A percentile compares a stretch with the other conserved stretches of the same genome.
These are phyloP conservation scores for Rossbeevera mucosa DNA, from an alignment of 768 basidiomycete species.

Conservation along the genomic window DNA sequence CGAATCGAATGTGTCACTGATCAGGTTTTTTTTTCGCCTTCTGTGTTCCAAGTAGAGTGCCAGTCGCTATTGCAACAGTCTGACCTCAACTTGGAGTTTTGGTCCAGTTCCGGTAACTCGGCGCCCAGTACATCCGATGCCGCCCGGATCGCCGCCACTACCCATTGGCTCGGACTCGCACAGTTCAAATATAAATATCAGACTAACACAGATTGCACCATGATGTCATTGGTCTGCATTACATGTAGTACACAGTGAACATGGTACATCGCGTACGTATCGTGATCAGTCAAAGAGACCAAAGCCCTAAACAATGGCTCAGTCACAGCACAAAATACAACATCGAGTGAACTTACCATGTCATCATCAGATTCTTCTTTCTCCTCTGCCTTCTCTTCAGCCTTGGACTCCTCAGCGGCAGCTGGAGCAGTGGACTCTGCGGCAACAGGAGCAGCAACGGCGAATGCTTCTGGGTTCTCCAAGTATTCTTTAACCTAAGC, in stretches of 20 bases:
- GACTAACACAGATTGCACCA: slow-evolving; percentile 5
- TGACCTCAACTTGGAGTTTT: too few relatives aligned
- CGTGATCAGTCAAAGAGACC: slow-evolving; percentile 78
- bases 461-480: slow-evolving; percentile 98
- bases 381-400: slow-evolving; percentile 75
- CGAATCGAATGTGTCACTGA: background rate
- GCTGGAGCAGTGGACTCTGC: slow-evolving; percentile 47
- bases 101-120: background rate
- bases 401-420: slow-evolving; percentile 54
- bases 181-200: too few relatives aligned
- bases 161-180: too few relatives aligned
- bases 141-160: too few relatives aligned
- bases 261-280: slow-evolving; percentile 14
- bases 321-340: background rate
- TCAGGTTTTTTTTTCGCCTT: background rate
- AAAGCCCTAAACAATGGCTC: slow-evolving; percentile 60
- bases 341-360: slow-evolving; percentile 52
- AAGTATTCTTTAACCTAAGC: slow-evolving; percentile 89
- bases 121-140: slow-evolving; percentile 2
- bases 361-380: slow-evolving; percentile 86
- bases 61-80: background rate
- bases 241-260: slow-evolving; percentile 14
- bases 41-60: background rate
- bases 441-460: slow-evolving; percentile 66
- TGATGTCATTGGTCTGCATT: slow-evolving; percentile 19